These are phyloP conservation scores for Apiotrichum laibachii DNA, from an alignment of 1,284 basidiomycete species.

Conservation along the genomic window DNA sequence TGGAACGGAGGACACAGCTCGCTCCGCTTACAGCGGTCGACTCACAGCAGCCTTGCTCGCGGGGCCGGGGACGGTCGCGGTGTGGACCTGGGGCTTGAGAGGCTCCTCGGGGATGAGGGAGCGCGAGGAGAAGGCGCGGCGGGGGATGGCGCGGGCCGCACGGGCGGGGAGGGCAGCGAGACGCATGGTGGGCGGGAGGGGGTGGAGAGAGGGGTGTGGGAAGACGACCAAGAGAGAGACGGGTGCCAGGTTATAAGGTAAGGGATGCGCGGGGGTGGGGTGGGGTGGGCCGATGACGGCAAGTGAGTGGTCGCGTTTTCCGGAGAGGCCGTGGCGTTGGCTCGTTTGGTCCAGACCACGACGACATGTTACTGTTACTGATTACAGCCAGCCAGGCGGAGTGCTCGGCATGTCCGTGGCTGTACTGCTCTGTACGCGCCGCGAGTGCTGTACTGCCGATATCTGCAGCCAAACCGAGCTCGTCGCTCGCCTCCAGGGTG, in stretches of 20 bases:
- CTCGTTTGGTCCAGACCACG: too few relatives aligned
- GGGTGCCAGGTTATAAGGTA: too few relatives aligned
- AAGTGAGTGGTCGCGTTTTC: too few relatives aligned
- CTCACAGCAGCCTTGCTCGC: constrained; percentile 24
- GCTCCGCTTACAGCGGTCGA: neutral
- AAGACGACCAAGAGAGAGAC: neutral
- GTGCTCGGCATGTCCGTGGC: neutral
- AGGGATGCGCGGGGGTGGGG: too few relatives aligned
- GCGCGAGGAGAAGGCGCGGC: constrained; percentile 28
- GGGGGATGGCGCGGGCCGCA: neutral
- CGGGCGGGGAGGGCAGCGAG: constrained; percentile 8
- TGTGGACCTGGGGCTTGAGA: constrained; percentile 20
- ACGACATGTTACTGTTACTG: too few relatives aligned
- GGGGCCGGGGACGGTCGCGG: constrained; percentile 29
- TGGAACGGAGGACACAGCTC: neutral
- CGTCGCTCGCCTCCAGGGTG: too few relatives aligned
- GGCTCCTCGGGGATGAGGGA: constrained; percentile 31
- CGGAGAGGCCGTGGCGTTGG: too few relatives aligned
- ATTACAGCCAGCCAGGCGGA: neutral
- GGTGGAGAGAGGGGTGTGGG: neutral
- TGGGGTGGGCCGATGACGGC: too few relatives aligned
- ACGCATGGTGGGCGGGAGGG: constrained; percentile 7
- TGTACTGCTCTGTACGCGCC: too few relatives aligned
- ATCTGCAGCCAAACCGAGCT: neutral
- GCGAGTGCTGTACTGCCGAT: too few relatives aligned